Conservation (phyloP, 306 rosid genomes). For the Cicer cuneatum region DNA sequence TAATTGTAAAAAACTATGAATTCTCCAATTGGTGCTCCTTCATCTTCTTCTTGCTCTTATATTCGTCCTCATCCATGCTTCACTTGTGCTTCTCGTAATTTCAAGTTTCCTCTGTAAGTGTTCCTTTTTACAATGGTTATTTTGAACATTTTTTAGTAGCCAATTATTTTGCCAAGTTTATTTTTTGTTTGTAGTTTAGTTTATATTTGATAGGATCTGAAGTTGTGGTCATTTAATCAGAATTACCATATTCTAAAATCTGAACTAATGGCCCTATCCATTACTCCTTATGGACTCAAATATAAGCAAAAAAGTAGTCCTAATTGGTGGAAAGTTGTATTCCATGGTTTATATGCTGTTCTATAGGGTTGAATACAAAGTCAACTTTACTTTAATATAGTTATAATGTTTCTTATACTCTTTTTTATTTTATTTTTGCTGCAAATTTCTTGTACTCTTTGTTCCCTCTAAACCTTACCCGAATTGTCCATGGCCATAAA, state of each 20-base stretch:
- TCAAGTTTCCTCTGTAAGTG: slow-evolving; percentile 65
- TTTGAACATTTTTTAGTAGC: slow-evolving; percentile 9
- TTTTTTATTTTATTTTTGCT: too few relatives aligned
- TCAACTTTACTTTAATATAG: slow-evolving; percentile 3
- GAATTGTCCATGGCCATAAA: slow-evolving; percentile 1
- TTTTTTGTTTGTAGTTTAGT: slow-evolving; percentile 21
- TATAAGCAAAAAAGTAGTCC: too few relatives aligned
- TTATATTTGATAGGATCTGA: slow-evolving; percentile 7
- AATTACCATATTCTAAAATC: slow-evolving; percentile 14
- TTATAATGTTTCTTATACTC: not conserved
- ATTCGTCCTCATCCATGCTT: slow-evolving; percentile 57
- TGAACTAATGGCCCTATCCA: slow-evolving; percentile 14
- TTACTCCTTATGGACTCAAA: too few relatives aligned
- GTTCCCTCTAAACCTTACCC: slow-evolving; percentile 15
- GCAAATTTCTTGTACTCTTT: too few relatives aligned
- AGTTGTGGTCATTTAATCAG: slow-evolving; percentile 18
- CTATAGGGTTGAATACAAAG: slow-evolving; percentile 18
- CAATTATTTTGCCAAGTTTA: not conserved
- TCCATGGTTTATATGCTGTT: slow-evolving; percentile 18
- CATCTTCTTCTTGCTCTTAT: slow-evolving; percentile 60
- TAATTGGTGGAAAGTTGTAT: slow-evolving; percentile 8
- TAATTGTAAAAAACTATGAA: slow-evolving; percentile 50
- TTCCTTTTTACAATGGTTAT: slow-evolving; percentile 12
- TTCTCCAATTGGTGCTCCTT: slow-evolving; percentile 54
- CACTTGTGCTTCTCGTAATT: slow-evolving; percentile 60